phyloP scores from a whole-genome alignment of 495 filamentous ascomycete genomes.

The Aspergillus conjunctus region DNA sequence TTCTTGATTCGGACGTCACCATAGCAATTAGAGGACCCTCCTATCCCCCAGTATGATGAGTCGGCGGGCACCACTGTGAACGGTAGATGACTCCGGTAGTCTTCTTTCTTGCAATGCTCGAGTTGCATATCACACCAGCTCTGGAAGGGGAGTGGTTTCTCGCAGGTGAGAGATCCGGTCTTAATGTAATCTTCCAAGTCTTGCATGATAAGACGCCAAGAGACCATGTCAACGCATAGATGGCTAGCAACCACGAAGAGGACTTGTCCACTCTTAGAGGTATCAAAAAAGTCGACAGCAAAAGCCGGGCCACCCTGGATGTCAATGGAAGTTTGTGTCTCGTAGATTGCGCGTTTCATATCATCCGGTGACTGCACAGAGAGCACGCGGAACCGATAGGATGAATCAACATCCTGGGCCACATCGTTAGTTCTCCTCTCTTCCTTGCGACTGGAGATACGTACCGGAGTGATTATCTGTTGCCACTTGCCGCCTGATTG shows the following conservation, averaged over 20 bases:
- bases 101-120: slow-evolving; percentile 36
- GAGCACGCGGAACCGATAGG: slow-evolving; percentile 44
- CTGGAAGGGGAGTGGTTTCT: slow-evolving; percentile 61
- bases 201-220: slow-evolving; percentile 67
- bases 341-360: slow-evolving; percentile 35
- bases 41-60: slow-evolving; percentile 56
- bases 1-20: slow-evolving; percentile 47
- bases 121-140: slow-evolving; percentile 63
- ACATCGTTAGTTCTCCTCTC: neutral
- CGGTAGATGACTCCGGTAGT: slow-evolving; percentile 34
- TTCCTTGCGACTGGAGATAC: slow-evolving; percentile 1
- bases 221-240: slow-evolving; percentile 68
- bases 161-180: slow-evolving; percentile 37
- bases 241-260: slow-evolving; percentile 70
- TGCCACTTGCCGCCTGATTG: slow-evolving; percentile 42
- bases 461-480: slow-evolving; percentile 42
- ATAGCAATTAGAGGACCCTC: slow-evolving; percentile 46
- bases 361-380: slow-evolving; percentile 33
- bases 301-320: slow-evolving; percentile 47
- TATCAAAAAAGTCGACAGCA: slow-evolving; percentile 53
- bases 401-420: slow-evolving; percentile 42
- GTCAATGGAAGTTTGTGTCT: slow-evolving; percentile 46
- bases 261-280: slow-evolving; percentile 53
- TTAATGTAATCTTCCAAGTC: slow-evolving; percentile 66
- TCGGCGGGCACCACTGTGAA: slow-evolving; percentile 31